phyloP scores from a whole-genome alignment of 2,329 filamentous ascomycete species.

The Chaetomiaceae sp. region DNA sequence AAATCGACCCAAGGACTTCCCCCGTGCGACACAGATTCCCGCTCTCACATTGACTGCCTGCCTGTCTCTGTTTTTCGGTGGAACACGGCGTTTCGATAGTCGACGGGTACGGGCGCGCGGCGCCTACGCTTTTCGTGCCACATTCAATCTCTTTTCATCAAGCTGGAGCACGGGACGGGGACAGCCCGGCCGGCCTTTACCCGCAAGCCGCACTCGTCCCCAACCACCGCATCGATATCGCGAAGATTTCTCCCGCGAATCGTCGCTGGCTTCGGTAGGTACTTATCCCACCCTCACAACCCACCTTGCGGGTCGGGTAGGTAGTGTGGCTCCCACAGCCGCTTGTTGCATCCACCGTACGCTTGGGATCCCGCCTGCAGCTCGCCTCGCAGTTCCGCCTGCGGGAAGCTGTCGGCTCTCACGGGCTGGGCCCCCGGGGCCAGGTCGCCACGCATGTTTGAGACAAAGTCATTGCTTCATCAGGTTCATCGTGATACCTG shows the following conservation, averaged over 20 bases:
- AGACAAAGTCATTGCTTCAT: too few relatives aligned
- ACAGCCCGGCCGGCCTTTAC: neutral
- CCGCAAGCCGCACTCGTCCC: constrained; percentile 7
- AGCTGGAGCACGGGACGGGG: constrained; percentile 1
- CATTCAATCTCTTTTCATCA: constrained; percentile 13
- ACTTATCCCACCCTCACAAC: too few relatives aligned
- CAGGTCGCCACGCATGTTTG: too few relatives aligned
- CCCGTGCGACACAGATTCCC: neutral
- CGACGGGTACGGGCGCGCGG: neutral
- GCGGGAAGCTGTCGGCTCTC: too few relatives aligned
- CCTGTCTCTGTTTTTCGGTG: constrained; percentile 15
- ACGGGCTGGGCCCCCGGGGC: too few relatives aligned
- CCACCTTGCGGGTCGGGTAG: too few relatives aligned
- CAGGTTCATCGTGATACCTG: too few relatives aligned
- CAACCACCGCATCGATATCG: constrained; percentile 2
- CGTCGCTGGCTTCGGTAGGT: too few relatives aligned
- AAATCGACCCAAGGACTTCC: neutral
- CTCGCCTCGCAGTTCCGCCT: too few relatives aligned
- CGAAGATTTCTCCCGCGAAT: neutral
- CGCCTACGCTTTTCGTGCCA: constrained; percentile 5
- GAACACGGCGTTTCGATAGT: constrained; percentile 15
- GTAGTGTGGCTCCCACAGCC: too few relatives aligned
- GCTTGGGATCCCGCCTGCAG: too few relatives aligned
- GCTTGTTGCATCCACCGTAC: too few relatives aligned
- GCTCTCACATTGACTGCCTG: constrained; percentile 1